Percentiles rank a stretch among this genome's conserved stretches.
These are phyloP conservation scores for Monilinia vaccinii-corymbosi DNA, from an alignment of 2,329 filamentous ascomycete species.

Conservation along the genomic window DNA sequence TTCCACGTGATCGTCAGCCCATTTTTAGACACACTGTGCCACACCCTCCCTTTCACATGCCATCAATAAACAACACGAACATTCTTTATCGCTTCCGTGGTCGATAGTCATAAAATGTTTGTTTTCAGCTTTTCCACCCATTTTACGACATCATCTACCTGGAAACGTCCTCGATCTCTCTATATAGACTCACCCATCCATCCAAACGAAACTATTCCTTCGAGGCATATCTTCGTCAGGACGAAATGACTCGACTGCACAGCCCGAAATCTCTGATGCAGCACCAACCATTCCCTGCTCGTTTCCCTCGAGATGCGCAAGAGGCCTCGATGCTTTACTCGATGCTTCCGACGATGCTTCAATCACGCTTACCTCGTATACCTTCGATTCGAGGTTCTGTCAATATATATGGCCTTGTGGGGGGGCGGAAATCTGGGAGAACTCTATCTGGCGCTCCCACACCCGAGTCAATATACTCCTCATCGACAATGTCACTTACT, in stretches of 20 bases:
- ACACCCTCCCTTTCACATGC: no score
- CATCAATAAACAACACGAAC: no score
- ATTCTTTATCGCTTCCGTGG: no score
- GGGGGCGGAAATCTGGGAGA: constrained; percentile 13
- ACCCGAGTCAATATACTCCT: constrained; percentile 19
- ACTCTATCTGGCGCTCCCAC: constrained; percentile 27
- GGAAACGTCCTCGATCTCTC: no score
- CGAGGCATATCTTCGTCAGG: background rate
- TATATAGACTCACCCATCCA: no score
- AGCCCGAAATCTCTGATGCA: background rate
- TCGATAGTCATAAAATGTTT: no score
- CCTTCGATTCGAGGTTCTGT: constrained; percentile 39
- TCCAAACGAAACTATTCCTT: background rate
- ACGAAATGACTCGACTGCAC: background rate
- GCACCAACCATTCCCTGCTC: background rate
- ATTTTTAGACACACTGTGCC: no score
- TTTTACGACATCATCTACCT: no score
- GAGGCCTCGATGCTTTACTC: constrained; percentile 41
- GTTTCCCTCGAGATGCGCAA: constrained; percentile 3
- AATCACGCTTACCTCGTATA: constrained; percentile 41
- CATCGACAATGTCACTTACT: constrained; percentile 20
- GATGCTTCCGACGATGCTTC: constrained; percentile 44
- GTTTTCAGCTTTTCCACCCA: no score
- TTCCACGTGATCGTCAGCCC: no score
- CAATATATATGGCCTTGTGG: constrained; percentile 22